A percentile compares a stretch with the other conserved stretches of the same genome.
phyloP scores from a whole-genome alignment of 257 asterid genomes.

The Paraleonurus japonicus region DNA sequence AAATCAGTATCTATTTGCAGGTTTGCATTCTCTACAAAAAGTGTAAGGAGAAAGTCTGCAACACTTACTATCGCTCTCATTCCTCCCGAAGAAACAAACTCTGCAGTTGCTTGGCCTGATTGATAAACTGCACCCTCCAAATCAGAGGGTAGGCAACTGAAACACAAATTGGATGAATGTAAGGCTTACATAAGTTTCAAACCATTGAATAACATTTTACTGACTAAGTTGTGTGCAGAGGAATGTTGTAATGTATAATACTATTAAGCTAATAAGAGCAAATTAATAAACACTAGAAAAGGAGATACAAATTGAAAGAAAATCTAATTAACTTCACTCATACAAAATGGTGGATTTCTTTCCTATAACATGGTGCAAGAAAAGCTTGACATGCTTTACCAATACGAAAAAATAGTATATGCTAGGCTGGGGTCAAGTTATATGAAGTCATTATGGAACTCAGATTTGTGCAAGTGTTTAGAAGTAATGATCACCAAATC shows the following conservation, averaged over 20 bases:
- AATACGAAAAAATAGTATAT: neutral
- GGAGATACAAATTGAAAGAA: neutral
- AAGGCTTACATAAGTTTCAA: neutral
- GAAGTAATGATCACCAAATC: neutral
- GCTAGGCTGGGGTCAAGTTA: neutral
- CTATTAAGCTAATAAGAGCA: neutral
- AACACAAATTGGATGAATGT: constrained; percentile 25
- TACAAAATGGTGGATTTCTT: neutral
- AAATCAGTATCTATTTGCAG: neutral
- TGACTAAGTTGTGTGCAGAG: neutral
- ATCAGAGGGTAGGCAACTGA: constrained; percentile 91
- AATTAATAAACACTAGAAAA: neutral
- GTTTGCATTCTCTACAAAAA: neutral
- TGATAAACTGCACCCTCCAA: constrained; percentile 95
- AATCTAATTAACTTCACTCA: neutral
- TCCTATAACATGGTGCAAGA: neutral
- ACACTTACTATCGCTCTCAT: constrained; percentile 77
- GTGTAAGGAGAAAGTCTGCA: neutral
- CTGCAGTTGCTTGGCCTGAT: constrained; percentile 81
- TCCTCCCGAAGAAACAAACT: constrained; percentile 85
- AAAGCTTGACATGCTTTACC: constrained; percentile 2
- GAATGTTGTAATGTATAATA: neutral
- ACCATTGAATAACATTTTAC: neutral
- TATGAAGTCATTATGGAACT: neutral
- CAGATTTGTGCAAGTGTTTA: neutral